Evolutionary conservation across 2,329 filamentous ascomycete species (phyloP).

Genomic region (Myriangium duriaei): DNA sequence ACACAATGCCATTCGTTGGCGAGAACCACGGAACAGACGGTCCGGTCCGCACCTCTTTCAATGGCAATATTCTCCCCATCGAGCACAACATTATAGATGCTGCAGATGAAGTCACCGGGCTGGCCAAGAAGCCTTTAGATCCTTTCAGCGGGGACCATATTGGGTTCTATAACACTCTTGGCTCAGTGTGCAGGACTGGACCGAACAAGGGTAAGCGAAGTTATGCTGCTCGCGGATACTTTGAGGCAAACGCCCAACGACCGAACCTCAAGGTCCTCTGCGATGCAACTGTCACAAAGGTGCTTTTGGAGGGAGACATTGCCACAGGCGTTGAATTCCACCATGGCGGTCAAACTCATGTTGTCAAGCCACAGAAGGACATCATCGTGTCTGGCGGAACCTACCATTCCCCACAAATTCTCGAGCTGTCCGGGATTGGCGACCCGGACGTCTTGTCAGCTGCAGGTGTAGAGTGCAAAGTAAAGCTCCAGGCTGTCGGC

Average conservation of each 20-base stretch:
- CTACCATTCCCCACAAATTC: conserved; percentile 42
- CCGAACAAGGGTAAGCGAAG: conserved; percentile 23
- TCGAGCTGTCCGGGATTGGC: conserved; percentile 48
- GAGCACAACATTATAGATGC: conserved; percentile 25
- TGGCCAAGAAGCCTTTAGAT: conserved; percentile 24
- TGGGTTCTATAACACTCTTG: conserved; percentile 23
- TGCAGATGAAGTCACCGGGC: conserved; percentile 22
- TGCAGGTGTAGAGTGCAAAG: conserved; percentile 29
- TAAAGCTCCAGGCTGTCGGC: conserved; percentile 33
- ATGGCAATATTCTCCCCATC: conserved; percentile 23
- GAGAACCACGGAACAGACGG: conserved; percentile 24
- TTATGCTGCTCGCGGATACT: conserved; percentile 27
- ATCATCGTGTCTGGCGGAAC: conserved; percentile 46
- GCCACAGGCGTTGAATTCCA: conserved; percentile 30
- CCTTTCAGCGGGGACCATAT: conserved; percentile 26
- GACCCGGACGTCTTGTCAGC: conserved; percentile 27
- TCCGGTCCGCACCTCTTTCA: conserved; percentile 25
- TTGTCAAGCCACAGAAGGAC: conserved; percentile 29
- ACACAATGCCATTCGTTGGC: conserved; percentile 21
- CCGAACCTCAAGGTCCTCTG: conserved; percentile 31
- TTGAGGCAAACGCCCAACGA: conserved; percentile 24
- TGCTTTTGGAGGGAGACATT: conserved; percentile 19
- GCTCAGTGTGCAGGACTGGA: conserved; percentile 17
- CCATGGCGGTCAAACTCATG: conserved; percentile 24
- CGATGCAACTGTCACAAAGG: conserved; percentile 18